Evolutionary conservation across 306 rosid species (phyloP).

Genomic region (barrel medic (Medicago truncatula)): MtrunA17r5.0-ANR NC_053045.1:45805501-45806000

Average conservation of each 20-base stretch:
- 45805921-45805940: not conserved
- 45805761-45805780: constrained; percentile 1
- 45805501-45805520: constrained; percentile 14
- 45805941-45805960: not conserved
- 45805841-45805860: not conserved
- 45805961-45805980: not conserved
- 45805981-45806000: not conserved
- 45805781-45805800: not conserved
- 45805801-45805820: not conserved
- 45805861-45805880: not conserved
- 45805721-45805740: not conserved
- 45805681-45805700: not conserved
- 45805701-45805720: constrained; percentile 6
- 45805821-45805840: not conserved
- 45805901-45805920: not conserved
- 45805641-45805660: constrained; percentile 1
- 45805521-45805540: not conserved
- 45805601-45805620: not conserved
- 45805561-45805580: not conserved
- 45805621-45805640: not conserved
- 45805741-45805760: not conserved
- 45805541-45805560: not conserved
- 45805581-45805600: not conserved
- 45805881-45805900: not conserved
- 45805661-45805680: not conserved